Conservation (phyloP, 225 moss, liverwort and hornwort genomes). For the Physcomitrellopsis africana region DNA sequence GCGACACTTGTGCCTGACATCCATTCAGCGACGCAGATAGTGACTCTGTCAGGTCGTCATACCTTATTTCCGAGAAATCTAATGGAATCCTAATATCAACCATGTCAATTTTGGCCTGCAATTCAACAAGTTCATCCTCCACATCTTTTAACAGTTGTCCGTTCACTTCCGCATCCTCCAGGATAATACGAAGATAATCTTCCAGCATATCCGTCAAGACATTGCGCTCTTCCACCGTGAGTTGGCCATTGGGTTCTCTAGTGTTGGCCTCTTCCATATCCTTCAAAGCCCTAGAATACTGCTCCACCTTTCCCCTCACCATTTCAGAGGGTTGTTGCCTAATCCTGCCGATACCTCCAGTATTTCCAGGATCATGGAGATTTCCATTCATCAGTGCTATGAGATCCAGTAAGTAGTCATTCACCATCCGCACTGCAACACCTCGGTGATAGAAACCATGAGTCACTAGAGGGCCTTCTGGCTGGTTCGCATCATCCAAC, state of each 20-base stretch:
- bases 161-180: slow-evolving; percentile 29
- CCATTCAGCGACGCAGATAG: slow-evolving; percentile 33
- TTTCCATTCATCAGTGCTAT: slow-evolving; percentile 26
- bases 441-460: slow-evolving; percentile 44
- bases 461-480: slow-evolving; percentile 15
- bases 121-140: slow-evolving; percentile 34
- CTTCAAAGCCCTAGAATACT: slow-evolving; percentile 35
- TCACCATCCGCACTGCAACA: slow-evolving; percentile 56
- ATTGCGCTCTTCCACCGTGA: slow-evolving; percentile 44
- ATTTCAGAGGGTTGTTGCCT: slow-evolving; percentile 6
- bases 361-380: not conserved
- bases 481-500: not conserved
- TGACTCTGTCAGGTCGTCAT: slow-evolving; percentile 33
- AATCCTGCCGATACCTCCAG: no score
- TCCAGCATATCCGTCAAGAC: slow-evolving; percentile 48
- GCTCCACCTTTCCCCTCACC: slow-evolving; percentile 30
- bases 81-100: slow-evolving; percentile 27
- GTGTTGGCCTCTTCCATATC: slow-evolving; percentile 27
- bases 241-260: slow-evolving; percentile 29
- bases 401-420: slow-evolving; percentile 47
- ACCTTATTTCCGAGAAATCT: slow-evolving; percentile 38
- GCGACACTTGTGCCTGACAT: slow-evolving; percentile 20
- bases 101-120: slow-evolving; percentile 31
- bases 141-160: not conserved
- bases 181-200: slow-evolving; percentile 43